Base-by-base conservation (phyloP, 495 filamentous ascomycete species). In the Aspergillus haitiensis region DNA sequence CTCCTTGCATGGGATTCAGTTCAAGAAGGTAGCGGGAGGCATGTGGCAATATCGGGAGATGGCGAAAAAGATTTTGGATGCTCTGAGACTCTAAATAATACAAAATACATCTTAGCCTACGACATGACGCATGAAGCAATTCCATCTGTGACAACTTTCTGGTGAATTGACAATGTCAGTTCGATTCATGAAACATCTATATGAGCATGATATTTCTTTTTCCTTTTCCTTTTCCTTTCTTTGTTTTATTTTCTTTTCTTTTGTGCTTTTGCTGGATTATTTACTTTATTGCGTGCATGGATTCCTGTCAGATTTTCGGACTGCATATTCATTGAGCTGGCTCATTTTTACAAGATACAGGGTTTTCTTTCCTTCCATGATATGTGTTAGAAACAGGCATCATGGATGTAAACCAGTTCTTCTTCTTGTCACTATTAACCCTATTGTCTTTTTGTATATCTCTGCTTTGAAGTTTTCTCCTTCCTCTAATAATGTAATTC, bases 11-110 rank as follows among this genome's bases (percentile, higher is more conserved):
- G 94, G 94, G 44, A 91, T 99, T 51, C 94, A 99, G 72, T 99
- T 99, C 79, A 99, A 99, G 81, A 91, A 93, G 72, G 86, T 98
- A 47, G 85, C 90, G 33, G 96, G 94, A 6, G 90, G 93, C 40
- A 97, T 94, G 61, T 97, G 93, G 93, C 92, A 97, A 74, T 99
- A 97, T 70, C 96, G 97, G 77, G 90, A 91, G 61, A 92, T 98
- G 90, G 94, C 94, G 45, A 91, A 95, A 72, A 90, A 90, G 68
- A 98, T 99, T 70, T 77, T 99, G 63, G 83, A 88, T 67, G 92
- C 93, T 65, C 72, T 99, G 68, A 84, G 90, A 70, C 82, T 98
- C 60, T 97, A 58, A 69, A 27, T 27, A 27, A 27, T 27, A 27
- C 64, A 10, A 10, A 62, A 45, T 46, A 36, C 55, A 56, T 61